phyloP scores from a whole-genome alignment of 2,329 filamentous ascomycete genomes.

The Venturia pyrina region DNA sequence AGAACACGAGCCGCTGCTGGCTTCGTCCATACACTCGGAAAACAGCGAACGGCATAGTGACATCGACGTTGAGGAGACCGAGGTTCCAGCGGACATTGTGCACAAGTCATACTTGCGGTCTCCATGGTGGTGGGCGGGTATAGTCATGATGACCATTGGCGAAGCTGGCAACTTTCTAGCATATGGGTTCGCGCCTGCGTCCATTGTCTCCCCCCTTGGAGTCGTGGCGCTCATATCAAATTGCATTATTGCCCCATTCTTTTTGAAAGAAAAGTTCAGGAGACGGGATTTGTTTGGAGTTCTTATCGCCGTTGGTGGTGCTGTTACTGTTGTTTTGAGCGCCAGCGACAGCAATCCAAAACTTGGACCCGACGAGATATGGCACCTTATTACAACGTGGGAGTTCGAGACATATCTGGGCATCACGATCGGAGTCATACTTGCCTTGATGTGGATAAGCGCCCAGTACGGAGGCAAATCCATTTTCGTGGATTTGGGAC shows the following conservation, averaged over 20 bases:
- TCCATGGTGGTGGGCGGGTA: constrained; percentile 93
- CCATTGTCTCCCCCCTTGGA: constrained; percentile 89
- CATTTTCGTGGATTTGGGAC: constrained; percentile 83
- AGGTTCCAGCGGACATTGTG: constrained; percentile 14
- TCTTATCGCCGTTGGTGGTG: constrained; percentile 73
- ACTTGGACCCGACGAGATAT: constrained; percentile 81
- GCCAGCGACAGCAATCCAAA: constrained; percentile 84
- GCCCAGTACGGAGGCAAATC: constrained; percentile 73
- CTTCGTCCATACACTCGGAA: background rate
- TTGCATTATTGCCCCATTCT: constrained; percentile 87
- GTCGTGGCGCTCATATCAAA: constrained; percentile 97
- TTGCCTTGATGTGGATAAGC: constrained; percentile 71
- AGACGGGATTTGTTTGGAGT: constrained; percentile 80
- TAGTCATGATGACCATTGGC: constrained; percentile 83
- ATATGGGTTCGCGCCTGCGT: constrained; percentile 94
- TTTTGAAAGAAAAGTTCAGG: constrained; percentile 87
- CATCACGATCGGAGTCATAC: constrained; percentile 64
- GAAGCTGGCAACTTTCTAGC: constrained; percentile 95
- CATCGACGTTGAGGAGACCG: background rate
- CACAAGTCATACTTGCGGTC: constrained; percentile 74
- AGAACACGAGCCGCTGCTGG: constrained; percentile 12
- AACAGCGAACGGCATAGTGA: background rate
- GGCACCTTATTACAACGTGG: constrained; percentile 74
- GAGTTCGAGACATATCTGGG: constrained; percentile 87
- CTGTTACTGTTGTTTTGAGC: constrained; percentile 85